Evolutionary conservation across 805 yeast species (phyloP).

Genomic region (Pichia californica): DNA sequence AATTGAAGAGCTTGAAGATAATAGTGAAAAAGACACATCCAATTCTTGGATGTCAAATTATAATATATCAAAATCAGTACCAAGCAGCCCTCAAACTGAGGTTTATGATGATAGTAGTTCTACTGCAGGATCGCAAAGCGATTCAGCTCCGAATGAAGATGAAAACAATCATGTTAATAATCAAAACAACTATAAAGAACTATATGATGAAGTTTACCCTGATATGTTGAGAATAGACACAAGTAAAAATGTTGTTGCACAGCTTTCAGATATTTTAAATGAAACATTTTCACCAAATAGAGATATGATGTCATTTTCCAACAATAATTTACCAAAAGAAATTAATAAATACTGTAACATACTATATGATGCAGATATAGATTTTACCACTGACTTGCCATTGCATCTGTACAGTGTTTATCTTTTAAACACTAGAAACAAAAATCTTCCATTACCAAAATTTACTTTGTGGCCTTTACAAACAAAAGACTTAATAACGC

Average conservation of each 20-base stretch:
- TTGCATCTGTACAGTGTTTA: constrained; percentile 57
- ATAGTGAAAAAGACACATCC: too few relatives aligned
- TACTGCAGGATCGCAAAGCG: too few relatives aligned
- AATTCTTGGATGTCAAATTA: too few relatives aligned
- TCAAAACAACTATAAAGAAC: neutral
- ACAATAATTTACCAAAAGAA: neutral
- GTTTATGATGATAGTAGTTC: too few relatives aligned
- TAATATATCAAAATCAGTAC: too few relatives aligned
- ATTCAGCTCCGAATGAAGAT: too few relatives aligned
- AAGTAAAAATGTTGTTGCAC: neutral
- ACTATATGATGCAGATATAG: constrained; percentile 39
- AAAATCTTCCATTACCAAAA: constrained; percentile 4
- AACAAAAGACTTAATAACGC: constrained; percentile 3
- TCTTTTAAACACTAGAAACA: constrained; percentile 31
- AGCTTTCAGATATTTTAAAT: neutral
- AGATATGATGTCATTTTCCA: neutral
- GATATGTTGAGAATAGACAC: neutral
- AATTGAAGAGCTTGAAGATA: too few relatives aligned
- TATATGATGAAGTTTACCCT: neutral
- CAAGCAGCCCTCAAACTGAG: too few relatives aligned
- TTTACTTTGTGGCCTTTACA: constrained; percentile 12
- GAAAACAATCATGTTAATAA: too few relatives aligned
- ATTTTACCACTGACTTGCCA: constrained; percentile 49
- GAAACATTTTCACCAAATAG: neutral
- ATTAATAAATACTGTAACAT: constrained; percentile 10